Evolutionary conservation across 805 yeast genomes (phyloP), one percentile per base, ranked within the genome.

Genomic region (Sugiyamaella floridensis): DNA sequence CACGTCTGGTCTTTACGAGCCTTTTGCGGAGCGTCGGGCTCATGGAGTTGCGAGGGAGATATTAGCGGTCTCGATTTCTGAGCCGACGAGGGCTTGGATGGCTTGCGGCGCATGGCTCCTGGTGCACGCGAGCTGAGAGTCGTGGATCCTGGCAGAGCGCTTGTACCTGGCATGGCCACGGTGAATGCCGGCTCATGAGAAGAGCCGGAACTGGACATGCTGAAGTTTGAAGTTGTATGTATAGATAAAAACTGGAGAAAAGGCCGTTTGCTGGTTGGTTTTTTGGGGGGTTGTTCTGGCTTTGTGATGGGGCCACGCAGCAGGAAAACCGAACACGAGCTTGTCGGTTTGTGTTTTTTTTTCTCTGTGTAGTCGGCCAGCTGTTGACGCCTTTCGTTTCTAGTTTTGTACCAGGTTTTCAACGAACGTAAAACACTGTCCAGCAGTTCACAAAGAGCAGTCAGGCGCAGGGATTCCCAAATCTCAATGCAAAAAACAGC

Each of bases 1-100:
- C 59, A 56, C 11, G 47, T 10, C 48, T 50, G 56, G 28, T 32
- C 29, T 10, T 11, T 15, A 6, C 20, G 12, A 16, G 37, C 37
- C 19, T 32, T 29, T 5, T 45, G 40, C 32, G 15, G 22, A 6
- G 37, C 37, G n/a, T 32, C 37, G 12, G 37, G 37, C n/a, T 32
- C 37, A 11, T 11, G 12, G 4, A 32, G n/a, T 10, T 32, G 37
- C 12, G n/a, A 14, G 37, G 37, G 37, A 14, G 37, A 32, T 32
- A 32, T 11, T 32, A 32, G 12, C 9, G 37, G 37, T 32, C 9
- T 32, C 37, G 37, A 32, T 11, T 32, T 32, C n/a, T 32, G 37
- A 3, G 37, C n/a, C 37, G 37, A 22, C 26, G 26, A 22, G 26
- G 26, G 37, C n/a, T 32, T 32, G 12, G 37, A 32, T 14, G 37